A percentile compares a stretch with the other conserved stretches of the same genome.
These are phyloP conservation scores for Solanum gracilifrons DNA, from an alignment of 257 asterid species.

Conservation along the genomic window DNA sequence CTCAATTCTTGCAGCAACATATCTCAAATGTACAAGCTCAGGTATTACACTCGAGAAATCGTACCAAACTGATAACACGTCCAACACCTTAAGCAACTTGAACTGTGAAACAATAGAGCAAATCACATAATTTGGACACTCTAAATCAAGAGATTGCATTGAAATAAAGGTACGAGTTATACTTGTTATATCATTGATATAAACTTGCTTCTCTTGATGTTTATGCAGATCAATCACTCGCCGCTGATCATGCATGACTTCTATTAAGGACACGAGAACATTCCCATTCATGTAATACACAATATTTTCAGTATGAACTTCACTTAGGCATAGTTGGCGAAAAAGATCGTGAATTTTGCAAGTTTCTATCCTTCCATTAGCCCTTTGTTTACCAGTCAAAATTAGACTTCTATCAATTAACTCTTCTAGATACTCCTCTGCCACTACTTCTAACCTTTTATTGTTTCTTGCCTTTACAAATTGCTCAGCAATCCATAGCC, in stretches of 20 bases:
- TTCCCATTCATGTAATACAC: neutral
- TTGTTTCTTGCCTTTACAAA: neutral
- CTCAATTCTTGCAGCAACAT: neutral
- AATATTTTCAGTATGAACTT: neutral
- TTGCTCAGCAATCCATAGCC: conserved; percentile 6
- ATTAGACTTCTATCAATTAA: neutral
- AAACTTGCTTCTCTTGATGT: neutral
- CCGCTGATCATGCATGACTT: neutral
- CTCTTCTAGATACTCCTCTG: neutral
- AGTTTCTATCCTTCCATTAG: neutral
- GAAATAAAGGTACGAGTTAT: neutral
- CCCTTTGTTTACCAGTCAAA: neutral
- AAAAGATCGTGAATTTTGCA: conserved; percentile 1
- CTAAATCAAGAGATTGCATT: neutral
- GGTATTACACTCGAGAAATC: neutral
- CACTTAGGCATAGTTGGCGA: neutral
- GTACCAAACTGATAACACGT: neutral
- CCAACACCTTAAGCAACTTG: neutral
- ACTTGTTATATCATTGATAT: neutral
- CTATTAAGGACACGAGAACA: neutral
- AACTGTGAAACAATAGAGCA: neutral
- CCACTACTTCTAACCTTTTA: neutral
- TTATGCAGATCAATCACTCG: neutral
- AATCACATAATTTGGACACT: neutral
- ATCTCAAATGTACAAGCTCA: neutral